Conservation (phyloP, 257 asterid species). For the Hygrophila difformis region DNA sequence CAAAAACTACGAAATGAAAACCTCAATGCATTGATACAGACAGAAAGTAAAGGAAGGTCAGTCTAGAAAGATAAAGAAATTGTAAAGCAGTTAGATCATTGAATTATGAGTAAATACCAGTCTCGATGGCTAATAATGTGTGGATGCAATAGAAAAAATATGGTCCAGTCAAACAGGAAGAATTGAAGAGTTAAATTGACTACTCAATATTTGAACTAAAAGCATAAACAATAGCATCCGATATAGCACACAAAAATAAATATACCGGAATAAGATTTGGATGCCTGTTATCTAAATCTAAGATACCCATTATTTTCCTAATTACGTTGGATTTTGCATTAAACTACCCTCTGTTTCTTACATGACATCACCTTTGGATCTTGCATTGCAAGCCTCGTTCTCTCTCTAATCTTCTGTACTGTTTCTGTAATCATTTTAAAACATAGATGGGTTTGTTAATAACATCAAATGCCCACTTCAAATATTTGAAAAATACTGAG, state of each 20-base stretch:
- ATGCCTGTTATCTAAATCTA: no score
- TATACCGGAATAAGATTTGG: no score
- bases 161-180: not conserved
- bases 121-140: not conserved
- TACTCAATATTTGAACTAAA: not conserved
- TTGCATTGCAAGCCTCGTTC: slow-evolving; percentile 92
- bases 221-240: slow-evolving; percentile 4
- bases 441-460: slow-evolving; percentile 10
- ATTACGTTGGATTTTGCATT: slow-evolving; percentile 3
- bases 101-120: not conserved
- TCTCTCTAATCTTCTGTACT: slow-evolving; percentile 63
- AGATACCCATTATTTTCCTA: no score
- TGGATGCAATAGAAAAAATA: not conserved
- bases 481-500: not conserved
- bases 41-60: no score
- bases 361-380: slow-evolving; percentile 99
- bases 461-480: no score
- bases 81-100: not conserved
- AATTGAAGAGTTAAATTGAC: not conserved
- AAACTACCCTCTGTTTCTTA: slow-evolving; percentile 34
- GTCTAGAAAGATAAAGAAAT: no score
- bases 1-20: no score
- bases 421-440: slow-evolving; percentile 60
- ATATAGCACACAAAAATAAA: not conserved
- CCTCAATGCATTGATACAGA: no score